Conservation (phyloP, 805 yeast species). For the Ogataea paradorogensis region DNA sequence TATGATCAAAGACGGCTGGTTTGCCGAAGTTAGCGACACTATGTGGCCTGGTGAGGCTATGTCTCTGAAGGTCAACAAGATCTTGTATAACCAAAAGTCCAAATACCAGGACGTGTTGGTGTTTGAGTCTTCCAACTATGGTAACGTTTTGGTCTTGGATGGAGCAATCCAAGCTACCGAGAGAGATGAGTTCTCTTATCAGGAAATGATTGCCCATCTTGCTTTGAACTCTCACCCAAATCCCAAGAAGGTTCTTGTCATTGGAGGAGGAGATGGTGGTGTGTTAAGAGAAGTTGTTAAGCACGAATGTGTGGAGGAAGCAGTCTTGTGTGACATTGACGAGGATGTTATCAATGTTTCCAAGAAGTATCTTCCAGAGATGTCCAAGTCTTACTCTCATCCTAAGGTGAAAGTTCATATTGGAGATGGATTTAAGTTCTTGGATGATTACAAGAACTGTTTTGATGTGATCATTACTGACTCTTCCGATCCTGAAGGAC, state of each 20-base stretch:
- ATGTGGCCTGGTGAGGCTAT: slow-evolving; percentile 99
- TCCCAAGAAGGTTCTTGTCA: slow-evolving; percentile 89
- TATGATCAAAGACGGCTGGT: slow-evolving; percentile 85
- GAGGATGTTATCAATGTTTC: slow-evolving; percentile 87
- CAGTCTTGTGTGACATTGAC: slow-evolving; percentile 91
- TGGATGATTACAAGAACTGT: slow-evolving; percentile 75
- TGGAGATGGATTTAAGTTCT: slow-evolving; percentile 97
- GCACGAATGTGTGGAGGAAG: slow-evolving; percentile 82
- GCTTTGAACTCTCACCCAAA: slow-evolving; percentile 91
- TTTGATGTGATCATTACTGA: slow-evolving; percentile 96
- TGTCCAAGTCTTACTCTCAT: slow-evolving; percentile 80
- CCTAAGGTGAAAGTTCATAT: slow-evolving; percentile 89
- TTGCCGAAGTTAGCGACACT: slow-evolving; percentile 89
- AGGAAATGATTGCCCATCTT: slow-evolving; percentile 96
- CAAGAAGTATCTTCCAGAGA: slow-evolving; percentile 81
- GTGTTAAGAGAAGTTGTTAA: slow-evolving; percentile 92
- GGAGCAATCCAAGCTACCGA: slow-evolving; percentile 96
- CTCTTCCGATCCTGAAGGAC: slow-evolving; percentile 98
- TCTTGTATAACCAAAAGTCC: slow-evolving; percentile 81
- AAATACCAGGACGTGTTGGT: slow-evolving; percentile 91
- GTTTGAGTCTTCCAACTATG: slow-evolving; percentile 89
- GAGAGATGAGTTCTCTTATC: slow-evolving; percentile 96
- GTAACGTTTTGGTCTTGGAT: slow-evolving; percentile 92
- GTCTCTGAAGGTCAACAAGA: slow-evolving; percentile 83
- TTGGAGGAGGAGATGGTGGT: slow-evolving; percentile 99